A percentile compares a stretch with the other conserved stretches of the same genome.
Evolutionary conservation across 257 asterid species (phyloP).

Genomic region (Linaria vulgaris): DNA sequence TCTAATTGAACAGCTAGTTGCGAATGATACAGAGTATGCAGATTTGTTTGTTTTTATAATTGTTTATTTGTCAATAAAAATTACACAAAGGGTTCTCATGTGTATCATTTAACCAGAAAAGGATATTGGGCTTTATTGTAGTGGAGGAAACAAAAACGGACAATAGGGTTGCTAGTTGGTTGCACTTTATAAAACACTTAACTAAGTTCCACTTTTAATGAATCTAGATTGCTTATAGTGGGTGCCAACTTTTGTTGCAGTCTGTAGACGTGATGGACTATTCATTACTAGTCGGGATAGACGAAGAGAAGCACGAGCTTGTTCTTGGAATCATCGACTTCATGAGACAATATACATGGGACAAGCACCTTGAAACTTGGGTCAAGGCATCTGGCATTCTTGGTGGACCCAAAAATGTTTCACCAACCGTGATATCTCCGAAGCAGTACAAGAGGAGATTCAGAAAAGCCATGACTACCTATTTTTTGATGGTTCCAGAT

Average conservation of each 20-base stretch:
- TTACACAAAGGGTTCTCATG: no score
- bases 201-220: background rate
- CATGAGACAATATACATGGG: constrained; percentile 99
- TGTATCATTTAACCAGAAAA: no score
- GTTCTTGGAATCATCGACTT: constrained; percentile 95
- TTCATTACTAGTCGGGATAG: constrained; percentile 86
- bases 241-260: constrained; percentile 37
- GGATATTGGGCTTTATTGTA: no score
- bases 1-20: no score
- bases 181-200: no score
- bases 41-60: no score
- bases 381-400: constrained; percentile 92
- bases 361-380: constrained; percentile 97
- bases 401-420: constrained; percentile 83
- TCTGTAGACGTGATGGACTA: constrained; percentile 92
- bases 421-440: constrained; percentile 91
- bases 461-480: constrained; percentile 91
- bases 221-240: background rate
- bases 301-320: constrained; percentile 85
- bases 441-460: constrained; percentile 93
- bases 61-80: no score
- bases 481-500: constrained; percentile 93
- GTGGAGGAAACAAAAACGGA: no score
- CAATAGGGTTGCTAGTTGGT: no score
- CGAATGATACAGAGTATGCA: no score